Base-by-base conservation (phyloP, 2,329 filamentous ascomycete genomes). In the Geoglossum cookeanum region DNA sequence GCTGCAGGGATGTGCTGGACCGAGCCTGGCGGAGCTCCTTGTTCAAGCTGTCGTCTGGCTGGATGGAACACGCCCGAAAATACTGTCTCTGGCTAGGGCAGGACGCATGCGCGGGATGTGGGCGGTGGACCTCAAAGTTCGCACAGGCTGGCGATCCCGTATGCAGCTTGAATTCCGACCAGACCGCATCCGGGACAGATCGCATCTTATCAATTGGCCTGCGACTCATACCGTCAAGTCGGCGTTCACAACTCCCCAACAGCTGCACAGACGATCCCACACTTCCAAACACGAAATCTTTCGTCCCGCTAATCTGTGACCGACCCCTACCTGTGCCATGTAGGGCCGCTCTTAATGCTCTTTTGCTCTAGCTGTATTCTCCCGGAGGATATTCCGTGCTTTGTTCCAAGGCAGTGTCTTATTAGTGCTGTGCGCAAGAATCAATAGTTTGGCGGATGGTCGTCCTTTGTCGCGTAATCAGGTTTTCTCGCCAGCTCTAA, bases 151-250 rank as follows among this genome's bases (percentile, higher is more conserved):
- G 29, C 49, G 49, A 53, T 53, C 49, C 47, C 32, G 32, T 9
- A 53, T 53, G 49, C 49, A 53, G 49, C 49, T 53, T 15, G 49
- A 53, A 22, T n/a, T 33, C 32, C 49, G 30, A 37, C 32, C 30
- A 22, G 13, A 53, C 30, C 9, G 29, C 8, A 35, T 53, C 49
- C 49, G 49, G 30, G 11, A 37, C 9, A 37, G 49, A 17, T 37
- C 49, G 49, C 49, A 53, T 53, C 49, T 35, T 53, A 53, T 53
- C 49, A 37, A 37, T 53, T 53, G 49, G 49, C 11, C 49, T 17
- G 32, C 49, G 15, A 53, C 49, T 32, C 27, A 11, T 51, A 37
- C 49, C 30, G 33, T 35, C 49, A 37, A 53, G 49, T 15, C 49
- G 48, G 49, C 49, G 49, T 35, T 15, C 15, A n/a, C 17, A 9